Base-by-base conservation (phyloP, 352 stramenopile species). In the Globisporangium acanthophoron region DNA sequence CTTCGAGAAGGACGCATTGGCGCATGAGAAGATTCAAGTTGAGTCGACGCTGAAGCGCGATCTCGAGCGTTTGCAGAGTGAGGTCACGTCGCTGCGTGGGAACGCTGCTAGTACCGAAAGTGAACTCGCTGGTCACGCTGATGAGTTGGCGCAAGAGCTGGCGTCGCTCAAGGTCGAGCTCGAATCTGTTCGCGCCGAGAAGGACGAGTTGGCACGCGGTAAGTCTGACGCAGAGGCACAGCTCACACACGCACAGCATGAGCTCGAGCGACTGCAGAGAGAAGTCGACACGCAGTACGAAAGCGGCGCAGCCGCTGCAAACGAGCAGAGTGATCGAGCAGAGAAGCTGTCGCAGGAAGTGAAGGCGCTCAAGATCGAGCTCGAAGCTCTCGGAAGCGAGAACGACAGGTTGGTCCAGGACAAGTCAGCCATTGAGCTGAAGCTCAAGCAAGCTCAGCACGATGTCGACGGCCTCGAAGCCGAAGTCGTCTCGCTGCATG, bases 151-250 rank as follows among this genome's bases (percentile, higher is more conserved):
- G 11, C 12, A 21, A 15, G 16, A 52, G 6, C 20, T 52, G 6
- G 24, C 46, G 15, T n/a, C 24, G 46, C 46, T 35, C 27, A 48
- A 53, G 39, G 31, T 8, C 24, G 57, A 56, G 8, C 31, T 27
- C 18, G 18, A 53, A n/a, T 24, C 35, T 13, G 18, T 35, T 58
- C 62, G 65, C 12, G 52, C 15, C 20, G 65, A 73, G 39, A 71
- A 57, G 0, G 47, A 64, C 2, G 21, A 18, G 6, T 39, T 70
- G 20, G 16, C 59, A 52, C 58, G 51, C 35, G 54, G 59, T 0
- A 76, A 73, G 40, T 21, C n/a, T n/a, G 13, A 9, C 16, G n/a
- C 21, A 13, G 45, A 66, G 54, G 18, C 24, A 27, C 15, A 52
- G 33, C 33, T 37, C 9, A 11, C 33, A 37, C 33, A 11, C 9